These are phyloP conservation scores for Blastobotrys indianensis DNA, from an alignment of 1,139 yeast species.

Conservation along the genomic window DNA sequence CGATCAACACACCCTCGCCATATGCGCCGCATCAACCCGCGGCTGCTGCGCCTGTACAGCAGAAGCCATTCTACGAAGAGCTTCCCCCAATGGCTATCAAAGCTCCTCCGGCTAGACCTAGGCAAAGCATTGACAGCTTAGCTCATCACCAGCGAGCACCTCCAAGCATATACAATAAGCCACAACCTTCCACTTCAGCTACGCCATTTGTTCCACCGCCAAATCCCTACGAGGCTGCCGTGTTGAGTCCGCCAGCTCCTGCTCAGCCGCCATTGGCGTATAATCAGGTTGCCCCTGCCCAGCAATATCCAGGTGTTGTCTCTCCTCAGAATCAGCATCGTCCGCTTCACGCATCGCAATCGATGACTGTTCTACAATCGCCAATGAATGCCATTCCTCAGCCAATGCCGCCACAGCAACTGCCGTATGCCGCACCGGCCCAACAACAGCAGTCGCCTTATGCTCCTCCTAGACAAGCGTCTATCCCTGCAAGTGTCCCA, in stretches of 20 bases:
- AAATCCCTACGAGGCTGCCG: constrained; percentile 7
- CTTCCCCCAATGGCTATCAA: constrained; percentile 32
- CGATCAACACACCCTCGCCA: constrained; percentile 12
- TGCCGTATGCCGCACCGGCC: not conserved
- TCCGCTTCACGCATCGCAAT: constrained; percentile 5
- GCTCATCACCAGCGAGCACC: not conserved
- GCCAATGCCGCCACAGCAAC: not conserved
- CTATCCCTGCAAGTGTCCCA: constrained; percentile 2
- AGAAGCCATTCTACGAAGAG: constrained; percentile 51
- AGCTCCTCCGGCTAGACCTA: not conserved
- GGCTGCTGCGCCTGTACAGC: constrained; percentile 14
- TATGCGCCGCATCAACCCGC: constrained; percentile 13
- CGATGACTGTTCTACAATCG: constrained; percentile 2
- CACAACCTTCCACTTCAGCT: no score
- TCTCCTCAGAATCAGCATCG: constrained; percentile 6
- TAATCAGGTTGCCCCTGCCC: no score
- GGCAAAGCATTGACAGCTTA: constrained; percentile 1
- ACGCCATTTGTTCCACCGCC: no score
- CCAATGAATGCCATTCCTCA: not conserved
- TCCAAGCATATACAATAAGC: not conserved
- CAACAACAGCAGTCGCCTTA: not conserved
- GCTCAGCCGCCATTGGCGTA: constrained; percentile 2
- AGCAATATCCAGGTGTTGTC: no score
- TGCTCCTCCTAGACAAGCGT: constrained; percentile 5
- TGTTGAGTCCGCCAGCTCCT: constrained; percentile 1